phyloP scores from a whole-genome alignment of 75 land plant genomes.

The Isoetes taiwanensis region DNA sequence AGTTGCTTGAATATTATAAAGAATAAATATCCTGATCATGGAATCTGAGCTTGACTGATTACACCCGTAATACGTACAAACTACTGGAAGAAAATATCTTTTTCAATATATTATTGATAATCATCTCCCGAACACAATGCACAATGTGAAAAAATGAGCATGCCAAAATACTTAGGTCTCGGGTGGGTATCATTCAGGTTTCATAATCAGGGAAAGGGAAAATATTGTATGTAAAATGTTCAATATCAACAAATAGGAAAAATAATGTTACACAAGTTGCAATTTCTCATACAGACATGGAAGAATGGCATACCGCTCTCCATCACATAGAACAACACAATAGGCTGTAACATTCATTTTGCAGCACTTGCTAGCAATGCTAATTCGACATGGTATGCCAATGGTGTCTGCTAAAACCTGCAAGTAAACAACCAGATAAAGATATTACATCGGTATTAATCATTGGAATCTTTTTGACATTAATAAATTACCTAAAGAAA shows the following conservation, averaged over 20 bases:
- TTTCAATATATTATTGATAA: too few species aligned
- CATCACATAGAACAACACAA: conserved; percentile 61
- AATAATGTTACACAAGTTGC: too few species aligned
- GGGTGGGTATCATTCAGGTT: too few species aligned
- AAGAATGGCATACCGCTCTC: conserved; percentile 44
- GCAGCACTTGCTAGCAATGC: conserved; percentile 74
- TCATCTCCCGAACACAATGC: too few species aligned
- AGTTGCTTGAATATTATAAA: not conserved
- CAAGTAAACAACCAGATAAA: conserved; percentile 11
- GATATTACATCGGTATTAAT: not conserved
- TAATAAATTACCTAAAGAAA: not conserved
- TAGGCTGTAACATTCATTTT: conserved; percentile 54
- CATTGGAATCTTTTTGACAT: not conserved
- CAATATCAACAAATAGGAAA: too few species aligned
- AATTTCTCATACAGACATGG: too few species aligned
- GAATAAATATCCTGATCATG: not conserved
- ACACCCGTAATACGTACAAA: not conserved
- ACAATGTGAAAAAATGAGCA: too few species aligned
- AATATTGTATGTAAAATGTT: too few species aligned
- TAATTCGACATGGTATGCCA: conserved; percentile 71
- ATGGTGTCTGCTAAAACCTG: conserved; percentile 65
- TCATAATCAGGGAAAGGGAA: too few species aligned
- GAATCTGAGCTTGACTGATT: not conserved
- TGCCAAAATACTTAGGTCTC: too few species aligned
- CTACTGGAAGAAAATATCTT: too few species aligned